These are phyloP conservation scores for Pythium guiyangense DNA, from an alignment of 352 stramenopile genomes.

Conservation along the genomic window DNA sequence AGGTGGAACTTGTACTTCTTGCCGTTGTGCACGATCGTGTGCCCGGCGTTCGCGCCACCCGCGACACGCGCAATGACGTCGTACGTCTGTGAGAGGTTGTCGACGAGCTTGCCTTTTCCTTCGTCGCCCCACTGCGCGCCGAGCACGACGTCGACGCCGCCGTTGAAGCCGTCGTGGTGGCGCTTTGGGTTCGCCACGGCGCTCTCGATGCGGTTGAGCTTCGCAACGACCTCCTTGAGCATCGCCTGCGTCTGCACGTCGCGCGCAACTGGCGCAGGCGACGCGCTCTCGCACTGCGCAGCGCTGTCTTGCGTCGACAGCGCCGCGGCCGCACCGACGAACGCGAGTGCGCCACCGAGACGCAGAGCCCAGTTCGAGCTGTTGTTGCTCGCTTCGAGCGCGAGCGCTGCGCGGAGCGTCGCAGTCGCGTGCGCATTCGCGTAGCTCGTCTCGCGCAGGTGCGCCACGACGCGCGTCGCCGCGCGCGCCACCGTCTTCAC, in stretches of 20 bases:
- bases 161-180: constrained; percentile 56
- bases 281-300: constrained; percentile 26
- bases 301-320: not conserved
- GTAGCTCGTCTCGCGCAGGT: constrained; percentile 23
- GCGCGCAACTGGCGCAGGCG: constrained; percentile 31
- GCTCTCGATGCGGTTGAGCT: constrained; percentile 86
- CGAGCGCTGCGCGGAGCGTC: constrained; percentile 38
- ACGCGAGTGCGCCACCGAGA: constrained; percentile 26
- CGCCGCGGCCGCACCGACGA: constrained; percentile 18
- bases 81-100: constrained; percentile 92
- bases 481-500: constrained; percentile 33
- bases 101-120: constrained; percentile 99
- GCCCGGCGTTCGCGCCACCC: constrained; percentile 96
- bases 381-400: constrained; percentile 31
- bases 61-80: constrained; percentile 97
- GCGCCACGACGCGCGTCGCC: constrained; percentile 34
- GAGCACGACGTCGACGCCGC: constrained; percentile 92
- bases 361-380: constrained; percentile 17
- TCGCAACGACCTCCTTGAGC: constrained; percentile 80
- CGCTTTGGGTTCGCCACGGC: constrained; percentile 80
- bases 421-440: constrained; percentile 22
- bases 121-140: constrained; percentile 98
- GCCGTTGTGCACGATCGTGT: constrained; percentile 98
- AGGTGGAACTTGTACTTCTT: constrained; percentile 99
- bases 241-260: constrained; percentile 58